Evolutionary conservation across 2,329 filamentous ascomycete species (phyloP), one percentile per base, ranked within the genome.

Genomic region (Thelonectria olida): DNA sequence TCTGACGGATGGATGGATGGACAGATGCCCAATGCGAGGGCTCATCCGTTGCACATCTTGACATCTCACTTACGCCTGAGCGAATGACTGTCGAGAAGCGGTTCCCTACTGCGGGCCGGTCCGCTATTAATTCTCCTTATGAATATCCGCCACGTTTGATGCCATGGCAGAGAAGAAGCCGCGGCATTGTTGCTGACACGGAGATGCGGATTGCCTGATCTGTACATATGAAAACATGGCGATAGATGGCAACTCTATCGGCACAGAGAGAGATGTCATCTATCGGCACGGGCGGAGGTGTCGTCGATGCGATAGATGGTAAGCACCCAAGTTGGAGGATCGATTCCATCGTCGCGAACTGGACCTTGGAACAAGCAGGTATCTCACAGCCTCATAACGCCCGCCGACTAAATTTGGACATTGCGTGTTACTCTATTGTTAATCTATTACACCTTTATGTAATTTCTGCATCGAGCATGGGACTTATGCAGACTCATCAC

Each of bases 121-220:
- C 59, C 49, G 59, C 39, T 22, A 9, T 10, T 22, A 42, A 42
- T 48, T 57, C 19, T 57, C 36, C 39, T 22, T 44, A 2, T n/a
- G 8, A 17, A 4, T 25, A 8, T 25, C 39, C 28, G 28, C 51
- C 41, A 44, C 44, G 15, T 23, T 3, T 44, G 39, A 9, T 13
- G 20, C n/a, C 17, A 13, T 22, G 7, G 39, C 19, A 23, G 15
- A 41, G 38, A 20, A 8, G 17, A 23, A 6, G 39, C 9, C 8
- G 7, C 7, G 19, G 17, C 20, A 3, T 15, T 8, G 28, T 20
- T 8, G 58, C 31, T 31, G 23, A 23, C 12, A 4, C 42, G 58
- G 58, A 57, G 38, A 36, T 48, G 36, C 49, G 22, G 42, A 39
- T 49, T 61, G 7, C 48, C 48, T 34, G 12, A 17, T 55, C 51